phyloP scores from a whole-genome alignment of 495 filamentous ascomycete genomes.

The Hypoxylon cercidicola region DNA sequence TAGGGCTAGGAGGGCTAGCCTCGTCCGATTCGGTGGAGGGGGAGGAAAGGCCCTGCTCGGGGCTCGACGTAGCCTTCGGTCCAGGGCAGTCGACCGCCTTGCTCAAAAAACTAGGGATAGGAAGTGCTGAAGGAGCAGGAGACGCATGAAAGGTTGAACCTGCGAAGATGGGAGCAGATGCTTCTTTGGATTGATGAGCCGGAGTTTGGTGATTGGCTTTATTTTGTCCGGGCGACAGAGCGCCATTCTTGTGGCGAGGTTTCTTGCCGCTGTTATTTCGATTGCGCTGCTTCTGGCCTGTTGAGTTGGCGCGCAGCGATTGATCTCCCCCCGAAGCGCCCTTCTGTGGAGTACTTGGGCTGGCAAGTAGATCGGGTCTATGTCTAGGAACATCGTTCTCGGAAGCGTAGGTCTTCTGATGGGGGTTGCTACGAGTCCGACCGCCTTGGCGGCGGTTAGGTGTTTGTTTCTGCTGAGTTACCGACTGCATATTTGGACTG shows the following conservation, averaged over 20 bases:
- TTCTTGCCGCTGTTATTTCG: conserved; percentile 26
- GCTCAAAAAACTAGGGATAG: conserved; percentile 92
- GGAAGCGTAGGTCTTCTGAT: conserved; percentile 58
- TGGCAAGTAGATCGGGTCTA: conserved; percentile 21
- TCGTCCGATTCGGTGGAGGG: conserved; percentile 55
- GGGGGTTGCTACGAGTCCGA: conserved; percentile 45
- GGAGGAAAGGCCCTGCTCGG: conserved; percentile 50
- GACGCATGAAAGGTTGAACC: conserved; percentile 96
- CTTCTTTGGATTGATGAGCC: conserved; percentile 42
- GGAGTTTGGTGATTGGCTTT: conserved; percentile 52
- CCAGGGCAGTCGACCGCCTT: conserved; percentile 74
- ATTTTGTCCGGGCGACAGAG: conserved; percentile 48
- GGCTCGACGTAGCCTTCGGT: conserved; percentile 45
- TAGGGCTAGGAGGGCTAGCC: conserved; percentile 51
- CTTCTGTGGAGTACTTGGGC: conserved; percentile 54
- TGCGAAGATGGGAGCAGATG: conserved; percentile 75
- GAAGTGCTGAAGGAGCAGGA: conserved; percentile 90
- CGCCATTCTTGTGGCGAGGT: conserved; percentile 43
- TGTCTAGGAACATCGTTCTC: conserved; percentile 57
- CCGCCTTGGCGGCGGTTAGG: conserved; percentile 56
- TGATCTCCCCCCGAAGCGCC: background rate
- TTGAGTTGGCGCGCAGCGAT: conserved; percentile 40
- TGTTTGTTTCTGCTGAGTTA: conserved; percentile 47
- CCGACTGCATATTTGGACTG: conserved; percentile 42
- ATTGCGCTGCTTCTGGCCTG: conserved; percentile 44